Evolutionary conservation across 2,329 filamentous ascomycete genomes (phyloP).

Genomic region (Epichloe coenophiala): DNA sequence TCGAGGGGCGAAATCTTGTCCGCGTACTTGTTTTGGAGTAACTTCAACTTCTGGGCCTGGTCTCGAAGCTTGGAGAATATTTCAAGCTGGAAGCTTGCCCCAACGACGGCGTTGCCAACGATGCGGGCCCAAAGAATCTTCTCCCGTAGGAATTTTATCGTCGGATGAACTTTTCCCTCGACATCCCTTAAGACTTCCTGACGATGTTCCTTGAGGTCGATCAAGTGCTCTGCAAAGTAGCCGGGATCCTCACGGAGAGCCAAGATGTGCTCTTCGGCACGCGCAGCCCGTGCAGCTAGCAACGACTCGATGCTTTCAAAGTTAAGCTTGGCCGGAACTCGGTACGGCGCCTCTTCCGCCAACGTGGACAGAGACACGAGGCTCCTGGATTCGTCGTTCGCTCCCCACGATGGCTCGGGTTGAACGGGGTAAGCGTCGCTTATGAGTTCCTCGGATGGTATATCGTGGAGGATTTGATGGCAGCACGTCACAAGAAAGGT

Average conservation of each 20-base stretch:
- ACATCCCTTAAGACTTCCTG: slow-evolving; percentile 29
- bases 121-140: slow-evolving; percentile 26
- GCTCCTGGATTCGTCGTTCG: slow-evolving; percentile 15
- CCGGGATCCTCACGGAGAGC: slow-evolving; percentile 42
- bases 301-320: slow-evolving; percentile 29
- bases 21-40: slow-evolving; percentile 20
- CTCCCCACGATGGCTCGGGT: slow-evolving; percentile 22
- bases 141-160: slow-evolving; percentile 6
- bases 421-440: slow-evolving; percentile 18
- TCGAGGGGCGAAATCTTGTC: slow-evolving; percentile 16
- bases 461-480: slow-evolving; percentile 36
- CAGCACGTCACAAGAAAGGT: slow-evolving; percentile 36
- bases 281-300: slow-evolving; percentile 25
- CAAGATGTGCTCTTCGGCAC: slow-evolving; percentile 40
- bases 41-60: slow-evolving; percentile 14
- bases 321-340: slow-evolving; percentile 32
- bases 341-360: slow-evolving; percentile 38
- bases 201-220: slow-evolving; percentile 32
- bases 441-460: slow-evolving; percentile 18
- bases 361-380: slow-evolving; percentile 26
- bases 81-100: slow-evolving; percentile 22
- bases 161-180: slow-evolving; percentile 17
- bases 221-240: slow-evolving; percentile 35
- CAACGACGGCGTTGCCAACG: slow-evolving; percentile 17
- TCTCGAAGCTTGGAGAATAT: slow-evolving; percentile 24